These are phyloP conservation scores for Ascomycota sp. DNA, from an alignment of 2,329 filamentous ascomycete genomes.

Conservation along the genomic window DNA sequence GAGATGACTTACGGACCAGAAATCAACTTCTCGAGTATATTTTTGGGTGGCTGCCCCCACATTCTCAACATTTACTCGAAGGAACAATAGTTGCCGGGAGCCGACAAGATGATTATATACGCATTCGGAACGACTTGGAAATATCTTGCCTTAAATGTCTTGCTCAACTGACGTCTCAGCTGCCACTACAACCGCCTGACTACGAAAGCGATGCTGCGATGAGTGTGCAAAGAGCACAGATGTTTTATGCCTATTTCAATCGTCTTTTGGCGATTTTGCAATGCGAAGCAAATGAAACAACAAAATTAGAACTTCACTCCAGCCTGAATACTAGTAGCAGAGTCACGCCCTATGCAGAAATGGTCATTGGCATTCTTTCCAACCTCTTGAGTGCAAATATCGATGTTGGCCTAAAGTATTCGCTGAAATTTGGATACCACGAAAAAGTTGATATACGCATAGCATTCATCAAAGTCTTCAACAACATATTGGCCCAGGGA, in stretches of 20 bases:
- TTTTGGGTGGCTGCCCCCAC: slow-evolving; percentile 44
- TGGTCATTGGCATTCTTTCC: slow-evolving; percentile 44
- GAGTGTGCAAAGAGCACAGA: slow-evolving; percentile 45
- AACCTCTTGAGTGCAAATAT: slow-evolving; percentile 50
- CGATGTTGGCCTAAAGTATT: slow-evolving; percentile 48
- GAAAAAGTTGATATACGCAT: slow-evolving; percentile 47
- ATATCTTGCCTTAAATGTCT: slow-evolving; percentile 41
- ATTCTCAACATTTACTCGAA: slow-evolving; percentile 22
- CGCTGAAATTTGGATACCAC: slow-evolving; percentile 46
- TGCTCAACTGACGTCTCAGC: slow-evolving; percentile 41
- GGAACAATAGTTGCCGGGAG: slow-evolving; percentile 17
- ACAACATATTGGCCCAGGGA: slow-evolving; percentile 48
- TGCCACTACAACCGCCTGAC: slow-evolving; percentile 43
- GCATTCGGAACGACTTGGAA: slow-evolving; percentile 42
- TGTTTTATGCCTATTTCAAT: slow-evolving; percentile 52
- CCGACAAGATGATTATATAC: slow-evolving; percentile 32
- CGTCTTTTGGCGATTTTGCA: slow-evolving; percentile 44
- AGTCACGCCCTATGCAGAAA: slow-evolving; percentile 30
- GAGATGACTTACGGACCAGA: slow-evolving; percentile 44
- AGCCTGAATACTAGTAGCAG: slow-evolving; percentile 27
- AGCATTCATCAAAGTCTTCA: slow-evolving; percentile 46
- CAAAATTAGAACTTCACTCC: slow-evolving; percentile 8
- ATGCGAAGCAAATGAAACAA: slow-evolving; percentile 25
- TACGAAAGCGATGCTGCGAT: slow-evolving; percentile 42
- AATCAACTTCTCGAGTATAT: slow-evolving; percentile 47